A percentile compares a stretch with the other conserved stretches of the same genome.
phyloP scores from a whole-genome alignment of 768 basidiomycete genomes.

The Hericium erinaceus region DNA sequence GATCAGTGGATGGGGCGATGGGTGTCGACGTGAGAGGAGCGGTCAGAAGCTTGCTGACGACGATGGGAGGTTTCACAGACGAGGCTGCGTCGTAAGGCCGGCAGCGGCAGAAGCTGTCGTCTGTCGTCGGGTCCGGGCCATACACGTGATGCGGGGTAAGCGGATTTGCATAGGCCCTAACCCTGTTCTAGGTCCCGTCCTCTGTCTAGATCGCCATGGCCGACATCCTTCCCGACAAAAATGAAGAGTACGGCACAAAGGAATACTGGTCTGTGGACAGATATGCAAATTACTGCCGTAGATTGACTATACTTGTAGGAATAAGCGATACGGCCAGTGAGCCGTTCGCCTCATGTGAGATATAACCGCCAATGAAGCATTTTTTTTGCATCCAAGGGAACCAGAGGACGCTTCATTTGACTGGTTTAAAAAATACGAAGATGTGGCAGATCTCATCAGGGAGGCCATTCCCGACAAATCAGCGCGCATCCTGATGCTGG shows the following conservation, averaged over 20 bases:
- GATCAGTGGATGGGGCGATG: background rate
- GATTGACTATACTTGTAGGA: constrained; percentile 31
- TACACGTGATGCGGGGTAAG: background rate
- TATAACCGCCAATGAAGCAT: background rate
- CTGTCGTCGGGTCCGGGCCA: background rate
- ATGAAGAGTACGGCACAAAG: constrained; percentile 59
- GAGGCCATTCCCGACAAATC: constrained; percentile 53
- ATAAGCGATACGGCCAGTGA: constrained; percentile 61
- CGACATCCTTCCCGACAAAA: constrained; percentile 42
- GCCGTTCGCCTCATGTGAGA: constrained; percentile 9
- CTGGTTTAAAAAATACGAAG: constrained; percentile 80
- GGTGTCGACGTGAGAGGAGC: background rate
- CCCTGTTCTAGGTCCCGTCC: background rate
- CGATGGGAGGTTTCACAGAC: background rate
- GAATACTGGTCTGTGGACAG: constrained; percentile 47
- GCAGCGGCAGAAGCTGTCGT: background rate
- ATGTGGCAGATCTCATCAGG: constrained; percentile 54
- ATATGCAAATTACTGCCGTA: background rate
- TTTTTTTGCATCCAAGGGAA: constrained; percentile 33
- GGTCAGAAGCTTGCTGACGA: background rate
- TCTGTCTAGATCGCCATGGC: constrained; percentile 1
- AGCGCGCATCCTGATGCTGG: constrained; percentile 66
- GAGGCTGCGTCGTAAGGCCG: too few species aligned
- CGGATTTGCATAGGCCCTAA: background rate
- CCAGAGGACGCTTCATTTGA: constrained; percentile 55